Evolutionary conservation across 305 asterid species (phyloP).

Genomic region (Rubia peregrina): DNA sequence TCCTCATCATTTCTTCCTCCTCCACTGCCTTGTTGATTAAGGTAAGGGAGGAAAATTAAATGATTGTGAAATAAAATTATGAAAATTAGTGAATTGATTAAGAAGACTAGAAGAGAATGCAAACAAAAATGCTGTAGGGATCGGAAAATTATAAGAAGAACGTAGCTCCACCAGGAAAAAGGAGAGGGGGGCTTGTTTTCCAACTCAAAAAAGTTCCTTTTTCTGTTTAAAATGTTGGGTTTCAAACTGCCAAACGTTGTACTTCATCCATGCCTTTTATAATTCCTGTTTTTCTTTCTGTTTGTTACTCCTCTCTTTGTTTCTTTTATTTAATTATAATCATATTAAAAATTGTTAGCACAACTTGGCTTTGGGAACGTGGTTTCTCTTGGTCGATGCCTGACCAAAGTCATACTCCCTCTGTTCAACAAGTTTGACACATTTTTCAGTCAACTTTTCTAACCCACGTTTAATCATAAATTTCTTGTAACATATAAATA

Average conservation of each 20-base stretch:
- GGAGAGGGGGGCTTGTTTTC: background rate
- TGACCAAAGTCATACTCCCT: too few species aligned
- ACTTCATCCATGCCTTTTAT: background rate
- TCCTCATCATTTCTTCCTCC: background rate
- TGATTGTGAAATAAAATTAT: background rate
- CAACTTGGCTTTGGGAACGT: background rate
- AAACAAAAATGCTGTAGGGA: background rate
- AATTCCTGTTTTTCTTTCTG: background rate
- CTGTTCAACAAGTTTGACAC: too few species aligned
- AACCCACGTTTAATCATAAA: too few species aligned
- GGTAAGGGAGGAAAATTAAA: background rate
- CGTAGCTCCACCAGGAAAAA: constrained; percentile 14
- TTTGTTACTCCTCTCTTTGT: background rate
- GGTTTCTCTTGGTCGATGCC: background rate
- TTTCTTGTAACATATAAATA: too few species aligned
- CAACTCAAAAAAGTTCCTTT: constrained; percentile 3
- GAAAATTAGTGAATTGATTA: background rate
- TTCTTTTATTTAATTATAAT: background rate
- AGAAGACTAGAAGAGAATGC: background rate
- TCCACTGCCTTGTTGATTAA: background rate
- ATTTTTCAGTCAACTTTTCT: too few species aligned
- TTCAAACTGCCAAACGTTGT: background rate
- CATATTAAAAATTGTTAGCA: background rate
- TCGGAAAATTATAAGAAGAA: constrained; percentile 7
- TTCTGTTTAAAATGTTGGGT: background rate